These are phyloP conservation scores for Tolypocladium amazonense DNA, from an alignment of 2,329 filamentous ascomycete species.

Conservation along the genomic window DNA sequence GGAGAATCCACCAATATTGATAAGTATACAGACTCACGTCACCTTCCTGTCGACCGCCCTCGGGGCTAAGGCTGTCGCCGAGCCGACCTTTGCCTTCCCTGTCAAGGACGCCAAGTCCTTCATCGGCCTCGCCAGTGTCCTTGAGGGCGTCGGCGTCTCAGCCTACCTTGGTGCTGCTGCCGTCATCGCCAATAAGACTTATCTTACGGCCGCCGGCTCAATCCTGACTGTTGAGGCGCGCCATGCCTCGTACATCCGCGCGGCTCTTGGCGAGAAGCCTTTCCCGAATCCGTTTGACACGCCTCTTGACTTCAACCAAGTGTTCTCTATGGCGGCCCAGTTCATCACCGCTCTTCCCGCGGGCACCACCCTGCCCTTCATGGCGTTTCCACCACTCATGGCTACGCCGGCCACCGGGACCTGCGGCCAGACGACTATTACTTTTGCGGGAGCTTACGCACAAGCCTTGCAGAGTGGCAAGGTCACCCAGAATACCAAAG, in stretches of 20 bases:
- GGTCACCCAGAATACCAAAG: background rate
- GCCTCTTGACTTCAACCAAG: slow-evolving; percentile 45
- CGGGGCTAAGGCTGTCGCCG: slow-evolving; percentile 37
- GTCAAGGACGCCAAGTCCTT: slow-evolving; percentile 46
- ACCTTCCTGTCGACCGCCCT: slow-evolving; percentile 6
- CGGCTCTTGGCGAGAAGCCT: slow-evolving; percentile 33
- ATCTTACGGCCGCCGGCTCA: slow-evolving; percentile 48
- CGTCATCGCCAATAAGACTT: slow-evolving; percentile 45
- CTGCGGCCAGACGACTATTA: background rate
- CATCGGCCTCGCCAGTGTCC: slow-evolving; percentile 50
- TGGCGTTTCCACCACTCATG: slow-evolving; percentile 38
- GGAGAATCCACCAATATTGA: background rate
- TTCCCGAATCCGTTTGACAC: slow-evolving; percentile 51
- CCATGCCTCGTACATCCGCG: slow-evolving; percentile 50
- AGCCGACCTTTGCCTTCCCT: slow-evolving; percentile 50
- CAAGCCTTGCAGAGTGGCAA: slow-evolving; percentile 2
- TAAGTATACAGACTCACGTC: background rate
- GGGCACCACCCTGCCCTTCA: slow-evolving; percentile 47
- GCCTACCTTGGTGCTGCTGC: slow-evolving; percentile 54
- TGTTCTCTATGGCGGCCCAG: slow-evolving; percentile 52
- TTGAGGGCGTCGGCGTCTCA: slow-evolving; percentile 55
- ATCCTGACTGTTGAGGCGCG: slow-evolving; percentile 55
- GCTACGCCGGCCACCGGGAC: background rate
- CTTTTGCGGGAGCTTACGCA: slow-evolving; percentile 3
- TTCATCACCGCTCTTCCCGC: slow-evolving; percentile 50